A percentile compares a stretch with the other conserved stretches of the same genome.
Evolutionary conservation across 805 yeast species (phyloP).

Genomic region (Candida nitratophila): DNA sequence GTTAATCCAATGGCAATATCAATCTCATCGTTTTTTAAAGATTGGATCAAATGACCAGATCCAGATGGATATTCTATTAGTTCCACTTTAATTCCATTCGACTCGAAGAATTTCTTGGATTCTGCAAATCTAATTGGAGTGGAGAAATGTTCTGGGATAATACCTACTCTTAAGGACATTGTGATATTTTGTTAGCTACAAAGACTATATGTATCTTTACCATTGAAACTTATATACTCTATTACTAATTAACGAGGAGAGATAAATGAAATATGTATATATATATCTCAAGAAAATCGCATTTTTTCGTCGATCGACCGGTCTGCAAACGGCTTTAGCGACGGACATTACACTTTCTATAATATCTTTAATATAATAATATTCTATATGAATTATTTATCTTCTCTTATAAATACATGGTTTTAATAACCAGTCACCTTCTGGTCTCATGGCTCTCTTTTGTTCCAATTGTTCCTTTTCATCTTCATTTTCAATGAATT

Average conservation of each 20-base stretch:
- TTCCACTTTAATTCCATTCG: constrained; percentile 47
- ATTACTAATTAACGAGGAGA: too few species aligned
- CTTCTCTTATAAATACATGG: constrained; percentile 96
- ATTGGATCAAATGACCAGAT: constrained; percentile 77
- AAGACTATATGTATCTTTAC: background rate
- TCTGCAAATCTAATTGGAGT: constrained; percentile 77
- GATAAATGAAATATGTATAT: too few species aligned
- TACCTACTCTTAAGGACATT: constrained; percentile 52
- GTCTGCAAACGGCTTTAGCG: too few species aligned
- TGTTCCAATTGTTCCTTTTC: constrained; percentile 53
- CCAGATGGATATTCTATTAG: constrained; percentile 75
- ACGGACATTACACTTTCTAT: too few species aligned
- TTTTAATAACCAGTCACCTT: constrained; percentile 84
- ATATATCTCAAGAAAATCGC: too few species aligned
- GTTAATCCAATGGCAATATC: constrained; percentile 86
- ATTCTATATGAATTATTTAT: too few species aligned
- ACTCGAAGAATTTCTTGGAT: constrained; percentile 46
- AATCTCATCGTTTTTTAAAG: constrained; percentile 54
- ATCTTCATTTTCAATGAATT: constrained; percentile 64
- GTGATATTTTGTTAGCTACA: background rate
- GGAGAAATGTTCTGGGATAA: constrained; percentile 87
- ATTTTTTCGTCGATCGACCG: too few species aligned
- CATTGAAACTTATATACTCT: background rate
- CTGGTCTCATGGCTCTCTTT: constrained; percentile 51
- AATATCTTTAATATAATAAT: too few species aligned